Evolutionary conservation across 176 grass and related monocot species (phyloP), one percentile per base, ranked within the genome.

Genomic region (Eleusine indica): DNA sequence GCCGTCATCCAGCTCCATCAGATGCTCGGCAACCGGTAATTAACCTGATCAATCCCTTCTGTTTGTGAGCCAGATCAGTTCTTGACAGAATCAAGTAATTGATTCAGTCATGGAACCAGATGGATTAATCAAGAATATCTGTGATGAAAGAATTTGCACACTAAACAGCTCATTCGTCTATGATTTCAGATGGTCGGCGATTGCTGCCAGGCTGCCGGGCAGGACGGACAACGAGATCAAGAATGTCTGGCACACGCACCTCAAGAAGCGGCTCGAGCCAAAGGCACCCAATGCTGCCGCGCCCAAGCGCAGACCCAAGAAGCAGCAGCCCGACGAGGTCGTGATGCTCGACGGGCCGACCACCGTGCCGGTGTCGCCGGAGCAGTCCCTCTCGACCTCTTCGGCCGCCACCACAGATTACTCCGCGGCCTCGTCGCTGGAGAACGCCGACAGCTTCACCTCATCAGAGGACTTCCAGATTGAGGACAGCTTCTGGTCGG

Each of bases 171-270:
- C 37, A 2, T 53, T 39, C 54, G 2, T 66, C 38, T 63, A 28
- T 68, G 30, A 7, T 76, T 82, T 68, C 65, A 91, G 94, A 82
- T 97, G 94, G 94, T 97, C 94, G 7, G 13, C 80, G 65, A 97
- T 97, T 39, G 91, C 94, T 17, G 91, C 91, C 80, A 91, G 86
- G 65, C 86, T 97, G 66, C 94, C 94, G 25, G 94, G 94, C 6
- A 80, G 94, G 75, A 97, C 94, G 13, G 94, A 97, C 90, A 97
- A 94, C 75, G 94, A 97, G 87, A 97, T 97, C 85, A 97, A 97
- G 85, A 97, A 97, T 56, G 70, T 94, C 1, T 97, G 94, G 94
- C 91, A 97, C 85, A 94, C 94, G n/a, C 70, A 92, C 75, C 76
- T 97, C 47, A 91, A 90, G 89, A 97, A 97, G 89, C 80, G 79